Evolutionary conservation across 108 stramenopile species (phyloP).

Genomic region (Nitzschia sp.): DNA sequence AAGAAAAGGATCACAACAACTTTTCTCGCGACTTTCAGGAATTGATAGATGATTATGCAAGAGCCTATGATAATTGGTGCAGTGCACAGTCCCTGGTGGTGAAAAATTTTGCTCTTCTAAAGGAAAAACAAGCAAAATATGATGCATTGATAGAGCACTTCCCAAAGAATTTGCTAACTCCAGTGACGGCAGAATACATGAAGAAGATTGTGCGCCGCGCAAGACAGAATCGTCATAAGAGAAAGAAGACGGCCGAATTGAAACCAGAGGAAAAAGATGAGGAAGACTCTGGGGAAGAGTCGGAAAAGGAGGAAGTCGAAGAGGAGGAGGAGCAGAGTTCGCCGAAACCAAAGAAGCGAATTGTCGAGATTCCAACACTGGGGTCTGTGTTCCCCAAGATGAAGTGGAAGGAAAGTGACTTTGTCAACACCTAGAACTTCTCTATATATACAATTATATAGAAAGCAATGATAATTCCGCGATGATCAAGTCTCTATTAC

Average conservation of each 20-base stretch:
- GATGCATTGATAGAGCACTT: constrained; percentile 65
- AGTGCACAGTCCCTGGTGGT: constrained; percentile 53
- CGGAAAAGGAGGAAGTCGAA: constrained; percentile 7
- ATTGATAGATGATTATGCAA: constrained; percentile 48
- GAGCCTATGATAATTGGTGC: constrained; percentile 74
- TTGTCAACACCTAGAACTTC: neutral
- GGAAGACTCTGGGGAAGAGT: constrained; percentile 7
- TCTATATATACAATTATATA: neutral
- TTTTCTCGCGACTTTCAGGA: constrained; percentile 64
- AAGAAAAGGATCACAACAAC: constrained; percentile 57
- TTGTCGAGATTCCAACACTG: constrained; percentile 26
- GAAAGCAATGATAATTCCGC: neutral
- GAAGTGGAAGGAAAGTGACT: constrained; percentile 9
- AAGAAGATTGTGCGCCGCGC: constrained; percentile 68
- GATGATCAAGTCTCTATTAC: too few relatives aligned
- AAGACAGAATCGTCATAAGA: constrained; percentile 65
- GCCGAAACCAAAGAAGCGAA: neutral
- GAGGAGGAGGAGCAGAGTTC: neutral
- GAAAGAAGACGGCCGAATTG: constrained; percentile 30
- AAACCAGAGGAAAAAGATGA: neutral
- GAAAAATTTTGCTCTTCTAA: constrained; percentile 41
- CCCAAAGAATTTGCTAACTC: constrained; percentile 65
- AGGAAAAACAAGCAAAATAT: constrained; percentile 71
- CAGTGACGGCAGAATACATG: constrained; percentile 57
- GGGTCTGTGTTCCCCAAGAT: constrained; percentile 14